Evolutionary conservation across 441 rosid genomes (phyloP).

Genomic region (Erodium trifolium): DNA sequence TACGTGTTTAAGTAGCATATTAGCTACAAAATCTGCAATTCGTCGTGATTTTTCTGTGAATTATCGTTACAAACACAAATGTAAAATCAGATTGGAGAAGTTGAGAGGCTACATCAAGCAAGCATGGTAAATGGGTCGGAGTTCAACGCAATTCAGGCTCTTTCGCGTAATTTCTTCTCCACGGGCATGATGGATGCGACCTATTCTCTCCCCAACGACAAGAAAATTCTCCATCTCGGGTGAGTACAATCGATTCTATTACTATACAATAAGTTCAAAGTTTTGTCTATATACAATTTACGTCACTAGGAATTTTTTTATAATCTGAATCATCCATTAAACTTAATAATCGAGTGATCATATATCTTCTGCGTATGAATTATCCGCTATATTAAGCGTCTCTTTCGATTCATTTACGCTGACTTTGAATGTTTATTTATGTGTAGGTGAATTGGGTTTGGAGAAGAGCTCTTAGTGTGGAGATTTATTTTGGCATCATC

Average conservation of each 20-base stretch:
- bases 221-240: slow-evolving; percentile 80
- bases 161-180: slow-evolving; percentile 82
- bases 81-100: slow-evolving; percentile 51
- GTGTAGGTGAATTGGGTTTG: background rate
- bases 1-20: too few relatives aligned
- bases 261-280: too few relatives aligned
- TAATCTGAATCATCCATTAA: too few relatives aligned
- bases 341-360: too few relatives aligned
- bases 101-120: slow-evolving; percentile 64
- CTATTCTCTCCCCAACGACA: slow-evolving; percentile 34
- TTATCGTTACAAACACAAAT: too few relatives aligned
- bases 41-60: too few relatives aligned
- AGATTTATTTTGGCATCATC: background rate
- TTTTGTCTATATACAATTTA: too few relatives aligned
- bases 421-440: background rate
- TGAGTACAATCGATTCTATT: slow-evolving; percentile 5
- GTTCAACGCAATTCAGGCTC: slow-evolving; percentile 68
- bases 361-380: too few relatives aligned
- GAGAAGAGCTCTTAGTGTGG: background rate
- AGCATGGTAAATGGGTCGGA: slow-evolving; percentile 46
- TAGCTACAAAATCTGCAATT: too few relatives aligned
- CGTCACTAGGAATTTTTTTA: too few relatives aligned
- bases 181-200: slow-evolving; percentile 40
- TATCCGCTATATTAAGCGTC: too few relatives aligned
- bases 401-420: background rate